phyloP scores from a whole-genome alignment of 345 rosid genomes.

The Cardamine chenopodiifolia region DNA sequence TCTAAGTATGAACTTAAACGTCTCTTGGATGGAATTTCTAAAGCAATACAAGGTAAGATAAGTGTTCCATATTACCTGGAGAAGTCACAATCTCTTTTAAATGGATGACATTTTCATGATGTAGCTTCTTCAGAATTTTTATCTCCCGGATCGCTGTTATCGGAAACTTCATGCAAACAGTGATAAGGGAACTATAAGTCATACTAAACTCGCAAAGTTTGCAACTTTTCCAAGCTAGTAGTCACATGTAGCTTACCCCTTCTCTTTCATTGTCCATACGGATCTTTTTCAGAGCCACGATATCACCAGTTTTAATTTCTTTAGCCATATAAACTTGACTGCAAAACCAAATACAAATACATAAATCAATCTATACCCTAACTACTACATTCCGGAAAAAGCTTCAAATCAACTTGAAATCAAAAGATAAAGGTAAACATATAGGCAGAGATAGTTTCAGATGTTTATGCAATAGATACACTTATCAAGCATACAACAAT shows the following conservation, averaged over 20 bases:
- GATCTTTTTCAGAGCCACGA: conserved; percentile 93
- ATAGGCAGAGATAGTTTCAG: neutral
- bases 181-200: neutral
- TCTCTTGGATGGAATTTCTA: neutral
- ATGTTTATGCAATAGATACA: neutral
- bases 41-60: neutral
- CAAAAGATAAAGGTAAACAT: neutral
- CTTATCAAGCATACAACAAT: neutral
- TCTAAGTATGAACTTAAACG: neutral
- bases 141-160: conserved; percentile 62
- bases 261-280: conserved; percentile 98
- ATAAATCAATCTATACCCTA: neutral
- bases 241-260: conserved; percentile 61
- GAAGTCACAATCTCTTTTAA: conserved; percentile 62
- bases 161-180: conserved; percentile 49
- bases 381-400: neutral
- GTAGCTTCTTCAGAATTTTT: conserved; percentile 57
- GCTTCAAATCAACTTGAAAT: neutral
- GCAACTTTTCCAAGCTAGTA: neutral
- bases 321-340: conserved; percentile 98
- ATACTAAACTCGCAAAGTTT: neutral
- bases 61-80: conserved; percentile 37
- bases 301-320: conserved; percentile 87
- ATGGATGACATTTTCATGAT: conserved; percentile 58
- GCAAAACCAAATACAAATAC: conserved; percentile 43